Conservation (phyloP, 2,329 filamentous ascomycete species). For the Talaromyces pinophilus region DNA sequence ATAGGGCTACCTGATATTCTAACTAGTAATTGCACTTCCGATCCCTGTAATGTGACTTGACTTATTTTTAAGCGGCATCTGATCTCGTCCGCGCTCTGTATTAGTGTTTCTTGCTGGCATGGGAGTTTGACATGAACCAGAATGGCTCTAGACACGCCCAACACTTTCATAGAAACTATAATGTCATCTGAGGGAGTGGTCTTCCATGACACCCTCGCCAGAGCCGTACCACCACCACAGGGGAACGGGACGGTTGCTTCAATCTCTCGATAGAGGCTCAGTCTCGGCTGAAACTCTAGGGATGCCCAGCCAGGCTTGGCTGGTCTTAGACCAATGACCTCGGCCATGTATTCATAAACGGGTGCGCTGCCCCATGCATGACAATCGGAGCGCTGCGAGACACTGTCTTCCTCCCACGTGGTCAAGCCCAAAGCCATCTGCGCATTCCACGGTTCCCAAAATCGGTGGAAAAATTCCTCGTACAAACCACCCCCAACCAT, state of each 20-base stretch:
- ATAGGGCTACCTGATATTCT: neutral
- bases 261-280: neutral
- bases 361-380: neutral
- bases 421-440: neutral
- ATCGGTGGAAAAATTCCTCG: neutral
- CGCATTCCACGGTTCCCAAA: neutral
- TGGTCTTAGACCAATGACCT: too few species aligned
- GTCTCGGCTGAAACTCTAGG: too few species aligned
- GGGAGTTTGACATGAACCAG: neutral
- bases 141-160: neutral
- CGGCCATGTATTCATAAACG: neutral
- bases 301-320: too few species aligned
- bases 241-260: neutral
- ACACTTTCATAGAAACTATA: neutral
- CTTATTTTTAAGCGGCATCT: neutral
- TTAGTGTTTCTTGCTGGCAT: neutral
- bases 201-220: neutral
- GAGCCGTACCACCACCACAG: neutral
- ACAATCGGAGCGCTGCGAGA: neutral
- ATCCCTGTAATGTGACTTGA: neutral
- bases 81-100: neutral
- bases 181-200: neutral
- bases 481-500: neutral
- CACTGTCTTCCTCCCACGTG: neutral
- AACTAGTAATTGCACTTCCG: neutral